Evolutionary conservation across 1,284 basidiomycete genomes (phyloP).

Genomic region (Melampsora americana): DNA sequence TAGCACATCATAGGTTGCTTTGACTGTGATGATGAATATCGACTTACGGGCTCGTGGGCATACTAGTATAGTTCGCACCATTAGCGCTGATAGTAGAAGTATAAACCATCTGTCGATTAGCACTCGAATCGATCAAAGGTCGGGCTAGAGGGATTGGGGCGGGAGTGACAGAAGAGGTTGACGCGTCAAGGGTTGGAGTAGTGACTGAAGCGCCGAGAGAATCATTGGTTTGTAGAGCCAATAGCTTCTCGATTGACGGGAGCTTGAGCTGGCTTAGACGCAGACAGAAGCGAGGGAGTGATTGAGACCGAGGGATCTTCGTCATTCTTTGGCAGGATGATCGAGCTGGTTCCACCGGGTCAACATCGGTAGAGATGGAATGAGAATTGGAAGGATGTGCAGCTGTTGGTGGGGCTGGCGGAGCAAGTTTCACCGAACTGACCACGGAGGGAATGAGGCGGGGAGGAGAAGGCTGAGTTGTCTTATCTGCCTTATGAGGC

Average conservation of each 20-base stretch:
- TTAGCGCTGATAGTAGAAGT: not conserved
- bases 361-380: not conserved
- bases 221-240: not conserved
- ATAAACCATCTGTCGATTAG: constrained; percentile 1
- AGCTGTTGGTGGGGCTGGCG: too few species aligned
- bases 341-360: not conserved
- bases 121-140: not conserved
- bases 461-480: constrained; percentile 2
- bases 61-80: not conserved
- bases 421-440: too few species aligned
- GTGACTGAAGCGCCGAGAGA: not conserved
- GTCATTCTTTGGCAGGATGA: not conserved
- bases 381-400: too few species aligned
- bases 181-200: not conserved
- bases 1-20: too few species aligned
- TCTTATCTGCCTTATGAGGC: not conserved
- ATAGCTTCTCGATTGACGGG: not conserved
- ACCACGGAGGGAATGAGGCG: too few species aligned
- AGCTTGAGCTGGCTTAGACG: not conserved
- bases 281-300: not conserved
- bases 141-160: not conserved
- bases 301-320: not conserved
- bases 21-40: too few species aligned
- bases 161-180: not conserved
- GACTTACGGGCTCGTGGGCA: not conserved